Conservation (phyloP, 2,329 filamentous ascomycete genomes). For the Escovopsis sp. region DNA sequence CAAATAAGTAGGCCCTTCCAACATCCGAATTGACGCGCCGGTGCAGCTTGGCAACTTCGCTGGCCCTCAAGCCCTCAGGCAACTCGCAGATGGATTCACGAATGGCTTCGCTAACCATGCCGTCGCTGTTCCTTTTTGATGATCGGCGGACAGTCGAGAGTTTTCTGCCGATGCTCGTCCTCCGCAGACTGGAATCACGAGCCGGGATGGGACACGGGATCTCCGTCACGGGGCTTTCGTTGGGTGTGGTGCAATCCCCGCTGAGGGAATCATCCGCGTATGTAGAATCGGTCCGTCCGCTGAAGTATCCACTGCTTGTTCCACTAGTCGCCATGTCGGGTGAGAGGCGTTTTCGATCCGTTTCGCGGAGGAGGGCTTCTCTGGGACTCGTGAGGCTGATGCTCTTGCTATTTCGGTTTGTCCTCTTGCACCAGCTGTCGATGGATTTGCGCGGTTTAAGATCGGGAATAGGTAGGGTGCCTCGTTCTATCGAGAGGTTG, state of each 20-base stretch:
- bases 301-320: conserved; percentile 20
- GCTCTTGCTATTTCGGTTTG: conserved; percentile 37
- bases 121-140: conserved; percentile 33
- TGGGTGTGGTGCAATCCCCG: conserved; percentile 31
- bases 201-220: conserved; percentile 45
- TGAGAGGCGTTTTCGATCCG: conserved; percentile 41
- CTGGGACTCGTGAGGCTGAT: conserved; percentile 63
- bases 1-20: conserved; percentile 3
- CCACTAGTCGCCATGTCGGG: conserved; percentile 13
- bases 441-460: conserved; percentile 38
- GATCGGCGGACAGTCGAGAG: conserved; percentile 36
- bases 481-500: conserved; percentile 48
- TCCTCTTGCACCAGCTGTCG: conserved; percentile 49
- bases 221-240: conserved; percentile 11
- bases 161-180: conserved; percentile 36
- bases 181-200: conserved; percentile 54
- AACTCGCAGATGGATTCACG: conserved; percentile 29
- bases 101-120: conserved; percentile 22
- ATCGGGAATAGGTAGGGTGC: conserved; percentile 31
- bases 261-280: conserved; percentile 39
- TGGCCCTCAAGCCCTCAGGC: conserved; percentile 17
- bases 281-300: conserved; percentile 29
- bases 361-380: conserved; percentile 43
- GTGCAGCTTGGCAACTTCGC: conserved; percentile 9
- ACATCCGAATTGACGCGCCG: conserved; percentile 5